Conservation (phyloP, 2,329 filamentous ascomycete genomes). For the Sarocladium oryzae region DNA sequence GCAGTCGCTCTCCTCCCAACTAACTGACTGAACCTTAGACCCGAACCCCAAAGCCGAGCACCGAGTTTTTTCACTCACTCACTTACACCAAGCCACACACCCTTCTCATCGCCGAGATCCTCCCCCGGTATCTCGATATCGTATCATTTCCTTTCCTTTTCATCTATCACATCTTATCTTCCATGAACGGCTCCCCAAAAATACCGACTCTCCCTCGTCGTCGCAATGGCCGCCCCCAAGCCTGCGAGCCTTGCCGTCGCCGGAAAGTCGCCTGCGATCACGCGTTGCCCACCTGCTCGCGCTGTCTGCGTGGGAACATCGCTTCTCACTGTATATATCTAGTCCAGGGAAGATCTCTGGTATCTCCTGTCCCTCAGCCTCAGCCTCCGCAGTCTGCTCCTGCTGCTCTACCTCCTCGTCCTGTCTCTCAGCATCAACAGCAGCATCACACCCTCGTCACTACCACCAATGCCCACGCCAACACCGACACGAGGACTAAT, state of each 20-base stretch:
- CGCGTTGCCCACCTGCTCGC: slow-evolving; percentile 4
- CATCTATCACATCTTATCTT: too few relatives aligned
- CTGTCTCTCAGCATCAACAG: not conserved
- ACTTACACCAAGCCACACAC: slow-evolving; percentile 3
- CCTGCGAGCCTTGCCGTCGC: slow-evolving; percentile 11
- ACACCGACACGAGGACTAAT: too few relatives aligned
- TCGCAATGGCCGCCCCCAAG: slow-evolving; percentile 21
- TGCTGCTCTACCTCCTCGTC: not conserved
- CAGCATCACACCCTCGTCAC: too few relatives aligned
- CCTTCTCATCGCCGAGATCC: not conserved
- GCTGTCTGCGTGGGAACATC: not conserved
- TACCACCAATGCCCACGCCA: too few relatives aligned
- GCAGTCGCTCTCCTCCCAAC: not conserved
- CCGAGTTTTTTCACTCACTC: slow-evolving; percentile 5
- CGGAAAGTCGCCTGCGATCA: slow-evolving; percentile 11
- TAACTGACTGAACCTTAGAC: not conserved
- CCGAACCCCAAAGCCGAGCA: slow-evolving; percentile 5
- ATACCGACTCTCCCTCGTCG: slow-evolving; percentile 1
- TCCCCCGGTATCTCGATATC: too few relatives aligned
- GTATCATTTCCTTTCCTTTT: too few relatives aligned
- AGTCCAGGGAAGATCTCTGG: not conserved
- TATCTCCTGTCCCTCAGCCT: not conserved
- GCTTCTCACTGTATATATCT: slow-evolving; percentile 7
- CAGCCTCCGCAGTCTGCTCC: not conserved
- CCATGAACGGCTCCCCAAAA: slow-evolving; percentile 11